A percentile compares a stretch with the other conserved stretches of the same genome.
These are phyloP conservation scores for Erysiphe neolycopersici DNA, from an alignment of 2,329 filamentous ascomycete genomes.

Conservation along the genomic window DNA sequence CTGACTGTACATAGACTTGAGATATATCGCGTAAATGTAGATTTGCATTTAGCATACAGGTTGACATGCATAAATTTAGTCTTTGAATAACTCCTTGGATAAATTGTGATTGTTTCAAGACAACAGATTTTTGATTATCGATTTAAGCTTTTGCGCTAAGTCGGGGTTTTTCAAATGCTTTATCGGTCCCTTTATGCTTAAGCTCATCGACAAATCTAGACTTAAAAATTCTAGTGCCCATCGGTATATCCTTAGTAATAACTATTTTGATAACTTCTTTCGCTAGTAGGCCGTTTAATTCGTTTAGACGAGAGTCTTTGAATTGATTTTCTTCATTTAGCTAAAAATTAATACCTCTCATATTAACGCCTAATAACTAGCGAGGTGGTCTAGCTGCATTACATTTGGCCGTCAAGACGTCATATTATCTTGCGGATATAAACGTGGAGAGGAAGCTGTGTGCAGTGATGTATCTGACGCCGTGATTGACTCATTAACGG, in stretches of 20 bases:
- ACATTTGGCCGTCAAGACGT: too few relatives aligned
- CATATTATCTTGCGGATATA: too few relatives aligned
- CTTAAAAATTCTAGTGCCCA: constrained; percentile 1
- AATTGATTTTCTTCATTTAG: background rate
- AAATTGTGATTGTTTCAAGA: constrained; percentile 3
- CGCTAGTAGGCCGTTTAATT: background rate
- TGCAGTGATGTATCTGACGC: too few relatives aligned
- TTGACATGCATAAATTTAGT: constrained; percentile 2
- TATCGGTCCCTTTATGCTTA: constrained; percentile 2
- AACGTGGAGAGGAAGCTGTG: too few relatives aligned
- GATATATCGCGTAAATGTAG: background rate
- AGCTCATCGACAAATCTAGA: constrained; percentile 3
- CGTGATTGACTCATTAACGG: too few relatives aligned
- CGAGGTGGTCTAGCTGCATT: too few relatives aligned
- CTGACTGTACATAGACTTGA: constrained; percentile 1
- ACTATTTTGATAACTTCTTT: constrained; percentile 1
- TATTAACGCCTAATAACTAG: too few relatives aligned
- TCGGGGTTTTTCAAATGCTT: constrained; percentile 2
- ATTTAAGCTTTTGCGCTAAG: background rate
- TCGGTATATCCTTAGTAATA: background rate
- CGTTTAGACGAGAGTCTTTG: background rate
- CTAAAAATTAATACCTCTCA: too few relatives aligned
- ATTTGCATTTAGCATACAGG: background rate
- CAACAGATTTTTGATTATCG: constrained; percentile 1
- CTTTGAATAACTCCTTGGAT: constrained; percentile 3